Evolutionary conservation across 768 basidiomycete species (phyloP).

Genomic region (Obba rivulosa): DNA sequence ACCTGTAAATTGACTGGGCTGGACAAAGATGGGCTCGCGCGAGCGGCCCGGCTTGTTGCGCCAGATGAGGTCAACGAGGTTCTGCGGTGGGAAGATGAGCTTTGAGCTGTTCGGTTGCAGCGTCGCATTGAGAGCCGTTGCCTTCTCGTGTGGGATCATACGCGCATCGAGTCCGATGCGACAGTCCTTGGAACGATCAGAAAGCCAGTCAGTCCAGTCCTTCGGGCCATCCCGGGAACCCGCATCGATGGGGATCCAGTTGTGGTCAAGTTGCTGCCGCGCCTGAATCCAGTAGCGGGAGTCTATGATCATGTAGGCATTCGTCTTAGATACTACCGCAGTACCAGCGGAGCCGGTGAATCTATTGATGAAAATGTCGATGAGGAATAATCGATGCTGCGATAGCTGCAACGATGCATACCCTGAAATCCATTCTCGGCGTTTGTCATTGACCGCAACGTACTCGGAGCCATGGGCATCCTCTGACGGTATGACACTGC

Average conservation of each 20-base stretch:
- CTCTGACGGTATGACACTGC: slow-evolving; percentile 69
- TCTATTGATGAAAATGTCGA: slow-evolving; percentile 23
- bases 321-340: slow-evolving; percentile 59
- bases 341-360: slow-evolving; percentile 66
- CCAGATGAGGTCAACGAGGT: slow-evolving; percentile 82
- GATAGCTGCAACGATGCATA: slow-evolving; percentile 27
- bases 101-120: slow-evolving; percentile 52
- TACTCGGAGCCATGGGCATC: slow-evolving; percentile 86
- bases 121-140: slow-evolving; percentile 51
- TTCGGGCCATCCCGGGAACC: slow-evolving; percentile 49
- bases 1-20: slow-evolving; percentile 67
- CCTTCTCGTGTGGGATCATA: slow-evolving; percentile 73
- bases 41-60: slow-evolving; percentile 69
- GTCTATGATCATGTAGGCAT: slow-evolving; percentile 74
- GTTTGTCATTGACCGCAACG: slow-evolving; percentile 68
- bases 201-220: slow-evolving; percentile 78
- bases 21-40: slow-evolving; percentile 58
- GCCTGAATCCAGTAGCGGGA: slow-evolving; percentile 85
- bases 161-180: slow-evolving; percentile 82
- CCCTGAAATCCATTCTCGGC: slow-evolving; percentile 76
- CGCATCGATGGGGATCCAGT: slow-evolving; percentile 66
- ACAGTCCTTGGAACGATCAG: slow-evolving; percentile 15
- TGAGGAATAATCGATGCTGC: slow-evolving; percentile 2
- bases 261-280: slow-evolving; percentile 56
- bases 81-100: slow-evolving; percentile 76